phyloP scores from a whole-genome alignment of 495 filamentous ascomycete genomes.

The Amorphotheca resinae region DNA sequence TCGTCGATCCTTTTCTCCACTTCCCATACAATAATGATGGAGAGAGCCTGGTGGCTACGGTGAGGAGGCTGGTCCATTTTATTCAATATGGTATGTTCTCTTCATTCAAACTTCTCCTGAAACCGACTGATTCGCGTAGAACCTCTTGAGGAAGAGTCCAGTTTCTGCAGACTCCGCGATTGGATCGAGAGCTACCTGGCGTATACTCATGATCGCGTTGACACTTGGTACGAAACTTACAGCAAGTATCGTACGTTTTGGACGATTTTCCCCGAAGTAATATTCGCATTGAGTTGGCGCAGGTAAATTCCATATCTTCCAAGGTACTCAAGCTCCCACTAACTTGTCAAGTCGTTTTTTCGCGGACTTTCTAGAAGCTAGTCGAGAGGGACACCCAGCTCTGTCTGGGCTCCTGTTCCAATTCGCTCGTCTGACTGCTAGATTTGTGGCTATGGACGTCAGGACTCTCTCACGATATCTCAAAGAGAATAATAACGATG shows the following conservation, averaged over 20 bases:
- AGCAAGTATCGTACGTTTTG: conserved; percentile 28
- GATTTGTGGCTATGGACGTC: conserved; percentile 22
- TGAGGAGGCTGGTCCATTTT: conserved; percentile 9
- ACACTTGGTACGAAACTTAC: conserved; percentile 26
- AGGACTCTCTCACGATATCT: conserved; percentile 20
- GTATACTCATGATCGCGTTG: conserved; percentile 18
- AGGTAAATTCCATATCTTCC: conserved; percentile 7
- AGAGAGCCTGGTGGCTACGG: conserved; percentile 7
- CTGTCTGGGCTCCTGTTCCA: conserved; percentile 17
- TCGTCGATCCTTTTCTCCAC: conserved; percentile 29
- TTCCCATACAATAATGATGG: conserved; percentile 11
- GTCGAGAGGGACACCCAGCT: conserved; percentile 4
- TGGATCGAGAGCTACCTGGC: conserved; percentile 34
- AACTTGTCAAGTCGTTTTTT: conserved; percentile 17
- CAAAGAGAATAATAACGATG: conserved; percentile 10
- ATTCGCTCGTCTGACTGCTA: conserved; percentile 17
- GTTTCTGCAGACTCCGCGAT: conserved; percentile 24
- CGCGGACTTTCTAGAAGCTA: conserved; percentile 15
- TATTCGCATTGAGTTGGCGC: conserved; percentile 17
- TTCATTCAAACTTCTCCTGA: neutral
- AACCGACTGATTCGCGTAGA: conserved; percentile 20
- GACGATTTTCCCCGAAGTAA: conserved; percentile 20
- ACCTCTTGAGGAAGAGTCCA: conserved; percentile 25
- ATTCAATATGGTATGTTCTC: conserved; percentile 17
- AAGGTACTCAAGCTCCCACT: neutral